Evolutionary conservation across 129 eudicot genomes (phyloP).

Genomic region (Smallanthus sonchifolius): DNA sequence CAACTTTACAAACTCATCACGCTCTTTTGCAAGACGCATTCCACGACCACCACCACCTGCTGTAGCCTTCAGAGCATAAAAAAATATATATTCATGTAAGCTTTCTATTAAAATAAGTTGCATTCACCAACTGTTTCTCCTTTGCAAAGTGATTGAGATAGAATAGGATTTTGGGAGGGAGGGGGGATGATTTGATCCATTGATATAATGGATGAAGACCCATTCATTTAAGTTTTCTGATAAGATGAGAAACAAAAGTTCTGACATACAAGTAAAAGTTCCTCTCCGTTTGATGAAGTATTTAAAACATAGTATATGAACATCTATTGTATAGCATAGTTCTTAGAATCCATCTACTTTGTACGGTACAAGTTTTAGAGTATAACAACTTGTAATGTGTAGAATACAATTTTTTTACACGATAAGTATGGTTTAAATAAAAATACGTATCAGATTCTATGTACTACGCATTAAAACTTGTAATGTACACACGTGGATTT

Average conservation of each 20-base stretch:
- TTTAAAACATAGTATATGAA: background rate
- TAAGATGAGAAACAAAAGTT: background rate
- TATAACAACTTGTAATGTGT: background rate
- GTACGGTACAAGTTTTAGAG: background rate
- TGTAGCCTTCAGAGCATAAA: slow-evolving; percentile 65
- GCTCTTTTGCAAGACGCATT: slow-evolving; percentile 99
- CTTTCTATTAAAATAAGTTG: slow-evolving; percentile 5
- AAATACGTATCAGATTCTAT: background rate
- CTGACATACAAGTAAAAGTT: background rate
- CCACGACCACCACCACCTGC: slow-evolving; percentile 99
- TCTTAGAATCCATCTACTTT: background rate
- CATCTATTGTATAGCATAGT: background rate
- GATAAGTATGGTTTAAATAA: background rate
- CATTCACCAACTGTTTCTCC: background rate
- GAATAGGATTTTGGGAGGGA: background rate
- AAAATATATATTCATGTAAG: slow-evolving; percentile 12
- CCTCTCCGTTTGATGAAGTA: background rate
- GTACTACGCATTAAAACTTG: background rate
- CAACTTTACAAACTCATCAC: slow-evolving; percentile 86
- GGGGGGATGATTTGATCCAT: background rate
- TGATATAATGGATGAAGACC: background rate
- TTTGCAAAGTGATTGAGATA: background rate
- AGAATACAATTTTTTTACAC: background rate
- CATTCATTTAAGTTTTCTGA: background rate
- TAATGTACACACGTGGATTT: background rate